phyloP scores from a whole-genome alignment of 2,329 filamentous ascomycete genomes.

The Cryoendolithus antarcticus region DNA sequence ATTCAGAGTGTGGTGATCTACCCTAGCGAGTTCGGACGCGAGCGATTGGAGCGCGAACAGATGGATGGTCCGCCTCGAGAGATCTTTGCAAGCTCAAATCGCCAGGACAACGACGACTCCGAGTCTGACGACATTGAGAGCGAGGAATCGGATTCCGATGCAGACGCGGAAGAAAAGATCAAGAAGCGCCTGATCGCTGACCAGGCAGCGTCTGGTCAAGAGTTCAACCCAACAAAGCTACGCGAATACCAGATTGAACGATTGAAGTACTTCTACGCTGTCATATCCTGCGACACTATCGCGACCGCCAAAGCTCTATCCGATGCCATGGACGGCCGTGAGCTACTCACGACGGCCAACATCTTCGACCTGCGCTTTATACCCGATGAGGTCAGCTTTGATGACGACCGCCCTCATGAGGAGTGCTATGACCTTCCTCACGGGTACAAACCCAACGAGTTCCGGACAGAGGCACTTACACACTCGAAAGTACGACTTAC shows the following conservation, averaged over 20 bases:
- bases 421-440: constrained; percentile 62
- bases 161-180: constrained; percentile 61
- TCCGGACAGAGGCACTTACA: constrained; percentile 85
- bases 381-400: constrained; percentile 79
- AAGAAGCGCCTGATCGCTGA: constrained; percentile 66
- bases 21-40: constrained; percentile 88
- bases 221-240: constrained; percentile 80
- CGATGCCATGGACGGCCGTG: constrained; percentile 79
- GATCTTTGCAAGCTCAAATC: constrained; percentile 53
- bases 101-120: constrained; percentile 28
- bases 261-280: constrained; percentile 87
- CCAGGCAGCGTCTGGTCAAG: constrained; percentile 57
- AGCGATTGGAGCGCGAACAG: constrained; percentile 84
- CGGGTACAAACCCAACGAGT: constrained; percentile 83
- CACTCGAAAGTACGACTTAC: constrained; percentile 96
- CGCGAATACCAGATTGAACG: constrained; percentile 88
- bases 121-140: constrained; percentile 23
- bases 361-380: constrained; percentile 94
- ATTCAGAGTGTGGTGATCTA: constrained; percentile 74
- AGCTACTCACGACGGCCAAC: constrained; percentile 91
- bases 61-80: constrained; percentile 82
- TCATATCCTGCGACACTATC: constrained; percentile 70
- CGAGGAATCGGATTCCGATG: constrained; percentile 42
- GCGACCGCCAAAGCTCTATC: constrained; percentile 74
- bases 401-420: constrained; percentile 70